phyloP scores from a whole-genome alignment of 2,329 filamentous ascomycete genomes.

The Emergomyces pasteurianus region DNA sequence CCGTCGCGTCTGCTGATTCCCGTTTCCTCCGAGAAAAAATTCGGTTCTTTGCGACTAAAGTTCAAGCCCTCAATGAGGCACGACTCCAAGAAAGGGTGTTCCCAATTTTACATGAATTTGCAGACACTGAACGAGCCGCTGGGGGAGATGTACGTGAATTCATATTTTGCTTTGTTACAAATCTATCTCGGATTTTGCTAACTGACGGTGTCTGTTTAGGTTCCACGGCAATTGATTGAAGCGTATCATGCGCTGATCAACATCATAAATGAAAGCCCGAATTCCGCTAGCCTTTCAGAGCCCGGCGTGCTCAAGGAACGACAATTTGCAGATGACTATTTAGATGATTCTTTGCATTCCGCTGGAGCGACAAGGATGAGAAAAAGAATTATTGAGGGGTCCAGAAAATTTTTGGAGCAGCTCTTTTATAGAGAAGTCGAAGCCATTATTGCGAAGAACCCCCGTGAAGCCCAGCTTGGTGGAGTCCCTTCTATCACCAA shows the following conservation, averaged over 20 bases:
- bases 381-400: constrained; percentile 68
- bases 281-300: constrained; percentile 46
- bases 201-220: constrained; percentile 29
- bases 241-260: constrained; percentile 71
- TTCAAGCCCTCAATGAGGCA: constrained; percentile 65
- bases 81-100: constrained; percentile 56
- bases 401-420: constrained; percentile 66
- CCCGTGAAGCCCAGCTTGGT: constrained; percentile 77
- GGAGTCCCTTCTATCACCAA: constrained; percentile 78
- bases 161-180: constrained; percentile 3
- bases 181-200: neutral
- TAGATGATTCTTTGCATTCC: constrained; percentile 61
- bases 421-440: constrained; percentile 72
- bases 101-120: constrained; percentile 64
- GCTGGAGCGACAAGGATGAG: constrained; percentile 53
- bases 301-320: constrained; percentile 60
- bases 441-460: constrained; percentile 64
- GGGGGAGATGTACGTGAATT: constrained; percentile 46
- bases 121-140: constrained; percentile 57
- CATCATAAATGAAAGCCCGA: constrained; percentile 62
- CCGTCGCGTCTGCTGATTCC: constrained; percentile 51
- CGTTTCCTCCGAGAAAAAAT: constrained; percentile 76
- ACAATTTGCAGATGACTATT: constrained; percentile 62
- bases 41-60: constrained; percentile 63
- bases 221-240: constrained; percentile 63